Evolutionary conservation across 1,139 yeast genomes (phyloP).

Genomic region (Magnusiomyces ingens): DNA sequence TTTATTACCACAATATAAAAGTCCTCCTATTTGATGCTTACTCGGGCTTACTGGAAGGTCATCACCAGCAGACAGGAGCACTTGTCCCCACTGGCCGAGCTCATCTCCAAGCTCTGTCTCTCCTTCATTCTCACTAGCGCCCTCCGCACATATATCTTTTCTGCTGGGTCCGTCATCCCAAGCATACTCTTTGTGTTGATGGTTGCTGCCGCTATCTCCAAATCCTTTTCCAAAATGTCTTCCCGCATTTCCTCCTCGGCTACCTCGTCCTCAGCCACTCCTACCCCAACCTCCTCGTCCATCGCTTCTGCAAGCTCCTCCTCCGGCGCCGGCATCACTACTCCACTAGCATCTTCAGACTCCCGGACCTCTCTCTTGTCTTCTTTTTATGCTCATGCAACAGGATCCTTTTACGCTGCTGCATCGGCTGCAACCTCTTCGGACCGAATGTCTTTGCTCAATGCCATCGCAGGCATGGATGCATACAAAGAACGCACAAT

Average conservation of each 20-base stretch:
- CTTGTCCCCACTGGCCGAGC: constrained; percentile 14
- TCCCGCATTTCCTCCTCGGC: background rate
- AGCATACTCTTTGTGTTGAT: constrained; percentile 10
- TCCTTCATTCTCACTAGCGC: constrained; percentile 7
- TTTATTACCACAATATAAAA: no score
- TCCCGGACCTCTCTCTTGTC: background rate
- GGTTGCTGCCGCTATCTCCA: constrained; percentile 10
- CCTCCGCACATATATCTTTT: constrained; percentile 6
- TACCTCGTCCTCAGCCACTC: background rate
- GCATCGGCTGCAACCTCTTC: background rate
- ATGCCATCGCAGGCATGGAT: constrained; percentile 48
- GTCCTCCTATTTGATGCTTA: background rate
- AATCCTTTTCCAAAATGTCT: background rate
- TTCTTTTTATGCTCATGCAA: background rate
- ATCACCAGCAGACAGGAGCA: constrained; percentile 14
- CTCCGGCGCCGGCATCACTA: background rate
- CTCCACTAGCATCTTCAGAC: background rate
- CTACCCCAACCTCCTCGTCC: background rate
- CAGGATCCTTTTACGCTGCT: background rate
- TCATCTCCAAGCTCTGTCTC: constrained; percentile 12
- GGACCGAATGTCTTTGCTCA: constrained; percentile 37
- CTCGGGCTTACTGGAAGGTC: constrained; percentile 7
- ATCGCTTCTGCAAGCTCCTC: background rate
- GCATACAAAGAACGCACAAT: constrained; percentile 40
- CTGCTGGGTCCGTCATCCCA: constrained; percentile 6